A percentile compares a stretch with the other conserved stretches of the same genome.
Evolutionary conservation across 495 filamentous ascomycete genomes (phyloP).

Genomic region (Rhizodiscina lignyota): DNA sequence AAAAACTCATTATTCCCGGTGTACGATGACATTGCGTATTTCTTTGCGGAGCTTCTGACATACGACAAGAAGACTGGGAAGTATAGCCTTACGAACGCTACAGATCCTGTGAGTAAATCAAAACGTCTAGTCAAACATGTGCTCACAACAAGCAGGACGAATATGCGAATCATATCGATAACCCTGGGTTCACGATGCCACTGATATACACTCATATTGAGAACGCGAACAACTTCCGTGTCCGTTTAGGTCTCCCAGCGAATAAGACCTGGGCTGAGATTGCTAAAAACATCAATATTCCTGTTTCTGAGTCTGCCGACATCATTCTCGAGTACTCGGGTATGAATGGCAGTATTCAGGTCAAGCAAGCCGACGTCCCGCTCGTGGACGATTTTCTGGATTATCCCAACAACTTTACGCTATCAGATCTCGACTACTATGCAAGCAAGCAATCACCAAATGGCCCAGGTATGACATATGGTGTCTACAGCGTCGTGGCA

Average conservation of each 20-base stretch:
- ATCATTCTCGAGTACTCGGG: conserved; percentile 53
- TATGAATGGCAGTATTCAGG: conserved; percentile 44
- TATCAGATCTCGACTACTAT: conserved; percentile 46
- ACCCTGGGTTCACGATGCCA: conserved; percentile 58
- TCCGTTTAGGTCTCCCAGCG: conserved; percentile 33
- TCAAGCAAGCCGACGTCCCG: conserved; percentile 52
- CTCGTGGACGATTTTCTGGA: conserved; percentile 41
- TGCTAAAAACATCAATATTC: conserved; percentile 19
- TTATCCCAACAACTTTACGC: conserved; percentile 36
- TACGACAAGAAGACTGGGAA: conserved; percentile 32
- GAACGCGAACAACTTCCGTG: conserved; percentile 38
- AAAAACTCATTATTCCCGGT: conserved; percentile 36
- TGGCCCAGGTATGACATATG: conserved; percentile 53
- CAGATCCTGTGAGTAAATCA: conserved; percentile 43
- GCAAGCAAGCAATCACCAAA: conserved; percentile 44
- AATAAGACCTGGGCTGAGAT: conserved; percentile 24
- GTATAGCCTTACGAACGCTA: conserved; percentile 48
- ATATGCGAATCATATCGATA: conserved; percentile 55
- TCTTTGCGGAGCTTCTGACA: conserved; percentile 37
- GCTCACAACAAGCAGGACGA: conserved; percentile 31
- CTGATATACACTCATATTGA: conserved; percentile 40
- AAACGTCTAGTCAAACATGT: not conserved
- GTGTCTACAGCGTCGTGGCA: conserved; percentile 45
- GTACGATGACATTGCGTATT: conserved; percentile 38
- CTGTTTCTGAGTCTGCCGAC: conserved; percentile 22